Percentiles rank a stretch among this genome's conserved stretches.
Conservation (phyloP, 495 filamentous ascomycete species). For the Xylaria acuta region DNA sequence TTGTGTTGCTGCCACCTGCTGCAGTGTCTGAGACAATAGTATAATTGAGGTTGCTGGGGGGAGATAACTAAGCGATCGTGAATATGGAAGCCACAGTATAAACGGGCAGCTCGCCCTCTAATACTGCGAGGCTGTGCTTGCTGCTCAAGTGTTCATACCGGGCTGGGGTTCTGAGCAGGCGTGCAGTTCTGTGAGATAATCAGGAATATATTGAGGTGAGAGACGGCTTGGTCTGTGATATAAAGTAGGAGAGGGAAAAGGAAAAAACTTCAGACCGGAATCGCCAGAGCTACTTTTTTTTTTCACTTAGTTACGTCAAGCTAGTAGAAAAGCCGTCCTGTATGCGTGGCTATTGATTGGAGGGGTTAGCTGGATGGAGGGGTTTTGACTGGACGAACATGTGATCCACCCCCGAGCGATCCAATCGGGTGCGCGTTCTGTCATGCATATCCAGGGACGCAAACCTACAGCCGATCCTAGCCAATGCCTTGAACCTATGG, state of each 20-base stretch:
- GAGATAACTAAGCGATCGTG: conserved; percentile 4
- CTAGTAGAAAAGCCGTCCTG: conserved; percentile 20
- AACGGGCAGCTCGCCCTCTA: conserved; percentile 24
- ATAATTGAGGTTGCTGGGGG: background rate
- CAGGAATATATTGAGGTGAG: background rate
- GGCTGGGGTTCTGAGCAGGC: background rate
- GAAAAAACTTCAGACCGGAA: conserved; percentile 23
- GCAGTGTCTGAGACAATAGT: background rate
- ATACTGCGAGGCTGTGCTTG: conserved; percentile 19
- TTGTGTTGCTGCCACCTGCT: conserved; percentile 31
- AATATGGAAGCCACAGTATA: background rate
- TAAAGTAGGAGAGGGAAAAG: conserved; percentile 9
- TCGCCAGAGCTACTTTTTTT: conserved; percentile 21
- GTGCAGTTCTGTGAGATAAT: background rate
- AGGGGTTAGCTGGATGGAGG: conserved; percentile 23
- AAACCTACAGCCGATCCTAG: conserved; percentile 14
- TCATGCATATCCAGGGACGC: conserved; percentile 3
- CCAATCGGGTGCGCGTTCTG: conserved; percentile 14
- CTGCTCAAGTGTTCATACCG: conserved; percentile 24
- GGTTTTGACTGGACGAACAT: conserved; percentile 14
- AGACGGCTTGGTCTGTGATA: conserved; percentile 1
- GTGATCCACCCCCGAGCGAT: conserved; percentile 9
- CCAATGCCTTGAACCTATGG: background rate
- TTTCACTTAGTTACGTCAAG: conserved; percentile 23
- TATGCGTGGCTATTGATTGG: conserved; percentile 26